Percentiles rank a stretch among this genome's conserved stretches.
Evolutionary conservation across 495 filamentous ascomycete genomes (phyloP).

Genomic region (Aspergillus heteromorphus): DNA sequence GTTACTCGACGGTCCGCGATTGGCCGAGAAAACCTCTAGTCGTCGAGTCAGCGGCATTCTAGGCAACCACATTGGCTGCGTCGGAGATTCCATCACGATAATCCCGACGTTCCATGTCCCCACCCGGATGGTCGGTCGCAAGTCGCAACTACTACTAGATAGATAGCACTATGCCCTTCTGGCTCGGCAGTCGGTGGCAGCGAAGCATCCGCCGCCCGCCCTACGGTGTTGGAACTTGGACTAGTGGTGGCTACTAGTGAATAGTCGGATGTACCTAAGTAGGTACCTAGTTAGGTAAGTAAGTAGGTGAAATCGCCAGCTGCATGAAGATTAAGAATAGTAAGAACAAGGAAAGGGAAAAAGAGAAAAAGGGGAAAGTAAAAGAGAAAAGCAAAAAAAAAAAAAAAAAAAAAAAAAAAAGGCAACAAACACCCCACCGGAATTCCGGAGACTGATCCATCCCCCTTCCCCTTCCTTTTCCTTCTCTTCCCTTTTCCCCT

Average conservation of each 20-base stretch:
- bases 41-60: constrained; percentile 27
- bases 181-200: neutral
- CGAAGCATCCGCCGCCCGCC: neutral
- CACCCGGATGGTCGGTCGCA: neutral
- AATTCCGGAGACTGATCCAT: neutral
- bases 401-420: no score
- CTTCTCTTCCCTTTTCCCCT: no score
- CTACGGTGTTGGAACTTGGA: neutral
- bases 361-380: no score
- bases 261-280: no score
- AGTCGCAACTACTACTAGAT: no score
- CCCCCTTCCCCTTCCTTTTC: no score
- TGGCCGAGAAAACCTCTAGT: constrained; percentile 10
- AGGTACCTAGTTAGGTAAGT: no score
- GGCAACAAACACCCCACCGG: no score
- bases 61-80: constrained; percentile 18
- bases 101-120: constrained; percentile 5
- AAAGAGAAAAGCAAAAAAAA: no score
- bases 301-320: no score
- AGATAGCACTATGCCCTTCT: neutral
- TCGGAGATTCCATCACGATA: constrained; percentile 4
- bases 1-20: constrained; percentile 18
- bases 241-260: neutral
- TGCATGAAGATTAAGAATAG: neutral
- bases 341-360: neutral